Evolutionary conservation across 345 rosid genomes (phyloP).

Genomic region (Melaleuca quinquenervia): DNA sequence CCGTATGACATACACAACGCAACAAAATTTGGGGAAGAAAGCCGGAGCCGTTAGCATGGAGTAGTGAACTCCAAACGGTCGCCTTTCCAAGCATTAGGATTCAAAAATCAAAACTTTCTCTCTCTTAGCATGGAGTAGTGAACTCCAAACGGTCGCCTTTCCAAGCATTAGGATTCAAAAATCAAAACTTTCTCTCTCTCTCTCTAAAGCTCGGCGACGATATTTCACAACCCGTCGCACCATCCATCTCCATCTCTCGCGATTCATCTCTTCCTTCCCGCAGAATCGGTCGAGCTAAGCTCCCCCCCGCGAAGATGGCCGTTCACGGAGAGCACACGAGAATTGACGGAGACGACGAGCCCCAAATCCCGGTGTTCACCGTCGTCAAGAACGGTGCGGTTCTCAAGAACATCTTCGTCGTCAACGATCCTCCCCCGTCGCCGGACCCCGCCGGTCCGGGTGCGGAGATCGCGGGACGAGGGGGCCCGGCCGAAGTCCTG

Average conservation of each 20-base stretch:
- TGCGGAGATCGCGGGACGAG: slow-evolving; percentile 4
- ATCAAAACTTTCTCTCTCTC: not conserved
- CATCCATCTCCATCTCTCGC: not conserved
- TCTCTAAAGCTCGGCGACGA: not conserved
- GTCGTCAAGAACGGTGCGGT: slow-evolving; percentile 68
- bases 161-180: not conserved
- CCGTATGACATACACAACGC: not conserved
- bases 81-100: not conserved
- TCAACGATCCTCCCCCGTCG: slow-evolving; percentile 16
- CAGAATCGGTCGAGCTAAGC: not conserved
- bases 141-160: not conserved
- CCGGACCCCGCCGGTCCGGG: not conserved
- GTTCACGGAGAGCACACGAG: slow-evolving; percentile 10
- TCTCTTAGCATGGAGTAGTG: not conserved
- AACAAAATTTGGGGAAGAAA: not conserved
- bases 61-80: not conserved
- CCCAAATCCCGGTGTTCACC: slow-evolving; percentile 66
- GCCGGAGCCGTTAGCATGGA: not conserved
- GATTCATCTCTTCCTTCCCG: not conserved
- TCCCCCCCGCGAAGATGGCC: not conserved
- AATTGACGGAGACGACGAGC: slow-evolving; percentile 12
- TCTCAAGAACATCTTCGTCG: slow-evolving; percentile 79
- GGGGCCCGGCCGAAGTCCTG: slow-evolving; percentile 43
- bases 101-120: not conserved
- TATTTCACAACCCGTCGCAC: not conserved